These are phyloP conservation scores for Dunaliella salina DNA, from an alignment of 163 green algal genomes.

Conservation along the genomic window DNA sequence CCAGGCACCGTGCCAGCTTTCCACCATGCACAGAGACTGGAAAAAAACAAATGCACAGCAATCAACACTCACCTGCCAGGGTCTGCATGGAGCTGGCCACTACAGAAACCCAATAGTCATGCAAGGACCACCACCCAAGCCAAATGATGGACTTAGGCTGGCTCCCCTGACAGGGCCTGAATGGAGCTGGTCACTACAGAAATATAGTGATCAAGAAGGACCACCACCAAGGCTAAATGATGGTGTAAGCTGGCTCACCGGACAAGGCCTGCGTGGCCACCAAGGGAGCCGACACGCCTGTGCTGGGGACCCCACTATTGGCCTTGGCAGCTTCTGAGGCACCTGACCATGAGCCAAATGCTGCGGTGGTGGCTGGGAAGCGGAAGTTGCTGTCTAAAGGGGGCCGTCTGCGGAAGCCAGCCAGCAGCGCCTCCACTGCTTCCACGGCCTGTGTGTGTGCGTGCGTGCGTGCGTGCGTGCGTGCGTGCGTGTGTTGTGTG, in stretches of 20 bases:
- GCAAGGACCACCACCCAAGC: no score
- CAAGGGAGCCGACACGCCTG: neutral
- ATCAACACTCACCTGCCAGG: no score
- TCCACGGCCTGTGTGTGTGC: conserved; percentile 21
- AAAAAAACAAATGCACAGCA: no score
- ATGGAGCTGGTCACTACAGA: no score
- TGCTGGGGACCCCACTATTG: neutral
- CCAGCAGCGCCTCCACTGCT: conserved; percentile 28
- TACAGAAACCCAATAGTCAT: no score
- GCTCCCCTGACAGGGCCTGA: no score
- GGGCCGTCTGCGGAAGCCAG: conserved; percentile 5
- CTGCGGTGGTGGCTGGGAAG: conserved; percentile 14
- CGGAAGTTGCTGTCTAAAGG: conserved; percentile 9
- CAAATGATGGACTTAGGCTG: no score
- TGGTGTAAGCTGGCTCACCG: neutral
- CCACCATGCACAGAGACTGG: no score
- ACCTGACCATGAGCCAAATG: conserved; percentile 8
- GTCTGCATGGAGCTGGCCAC: no score
- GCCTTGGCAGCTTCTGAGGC: neutral
- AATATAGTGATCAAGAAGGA: no score
- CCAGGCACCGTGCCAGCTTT: no score
- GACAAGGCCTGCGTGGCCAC: conserved; percentile 14
- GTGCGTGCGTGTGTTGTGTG: neutral
- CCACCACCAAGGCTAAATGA: no score
- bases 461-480: neutral